Evolutionary conservation across 2,329 filamentous ascomycete species (phyloP).

Genomic region (Penicillium sp.): DNA sequence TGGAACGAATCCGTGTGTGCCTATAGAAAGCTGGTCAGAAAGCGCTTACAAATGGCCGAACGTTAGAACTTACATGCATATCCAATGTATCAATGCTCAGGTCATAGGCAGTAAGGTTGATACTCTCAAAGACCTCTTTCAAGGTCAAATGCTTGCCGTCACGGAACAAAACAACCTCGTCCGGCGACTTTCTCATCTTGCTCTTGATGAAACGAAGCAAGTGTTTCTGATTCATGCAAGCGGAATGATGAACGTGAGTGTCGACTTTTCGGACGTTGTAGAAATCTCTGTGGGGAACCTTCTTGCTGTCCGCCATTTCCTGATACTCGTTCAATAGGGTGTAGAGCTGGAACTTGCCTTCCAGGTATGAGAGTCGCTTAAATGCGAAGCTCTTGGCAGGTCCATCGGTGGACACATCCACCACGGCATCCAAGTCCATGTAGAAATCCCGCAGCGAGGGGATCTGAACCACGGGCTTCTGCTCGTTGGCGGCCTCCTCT

Average conservation of each 20-base stretch:
- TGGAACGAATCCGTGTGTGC: conserved; percentile 98
- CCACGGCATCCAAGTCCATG: conserved; percentile 84
- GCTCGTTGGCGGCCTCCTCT: conserved; percentile 59
- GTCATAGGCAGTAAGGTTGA: conserved; percentile 96
- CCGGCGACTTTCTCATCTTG: conserved; percentile 98
- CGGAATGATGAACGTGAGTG: conserved; percentile 97
- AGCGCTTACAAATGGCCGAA: background rate
- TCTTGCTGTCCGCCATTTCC: conserved; percentile 96
- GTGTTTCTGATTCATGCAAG: conserved; percentile 99
- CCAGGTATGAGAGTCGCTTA: conserved; percentile 87
- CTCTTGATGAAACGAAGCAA: conserved; percentile 97
- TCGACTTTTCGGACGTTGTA: conserved; percentile 99
- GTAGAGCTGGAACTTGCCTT: conserved; percentile 97
- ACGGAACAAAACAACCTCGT: conserved; percentile 88
- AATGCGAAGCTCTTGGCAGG: conserved; percentile 98
- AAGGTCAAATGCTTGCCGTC: conserved; percentile 91
- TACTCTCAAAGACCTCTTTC: conserved; percentile 92
- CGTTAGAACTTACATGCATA: conserved; percentile 75
- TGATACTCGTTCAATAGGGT: conserved; percentile 93
- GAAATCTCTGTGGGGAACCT: conserved; percentile 95
- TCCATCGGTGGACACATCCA: conserved; percentile 89
- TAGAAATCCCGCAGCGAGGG: conserved; percentile 95
- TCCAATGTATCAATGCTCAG: conserved; percentile 97
- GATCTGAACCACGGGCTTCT: conserved; percentile 75
- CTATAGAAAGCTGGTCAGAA: conserved; percentile 41